Evolutionary conservation across 345 rosid genomes (phyloP).

Genomic region (Xanthoceras sorbifolium): DNA sequence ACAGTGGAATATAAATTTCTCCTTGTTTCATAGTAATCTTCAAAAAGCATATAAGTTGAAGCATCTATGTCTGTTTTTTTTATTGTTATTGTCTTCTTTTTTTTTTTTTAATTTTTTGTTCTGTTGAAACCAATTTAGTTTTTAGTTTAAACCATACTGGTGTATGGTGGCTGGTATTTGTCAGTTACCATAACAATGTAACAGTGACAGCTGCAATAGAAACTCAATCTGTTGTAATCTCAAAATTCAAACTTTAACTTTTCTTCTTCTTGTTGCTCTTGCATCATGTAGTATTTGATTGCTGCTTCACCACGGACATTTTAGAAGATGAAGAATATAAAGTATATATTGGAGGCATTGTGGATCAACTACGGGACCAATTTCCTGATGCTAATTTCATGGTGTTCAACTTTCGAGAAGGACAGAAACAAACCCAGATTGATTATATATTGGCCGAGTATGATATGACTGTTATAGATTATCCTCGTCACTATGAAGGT

Average conservation of each 20-base stretch:
- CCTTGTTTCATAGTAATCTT: no score
- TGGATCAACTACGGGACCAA: constrained; percentile 53
- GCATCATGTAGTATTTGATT: constrained; percentile 53
- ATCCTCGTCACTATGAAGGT: constrained; percentile 76
- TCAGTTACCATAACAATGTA: background rate
- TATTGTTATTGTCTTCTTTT: background rate
- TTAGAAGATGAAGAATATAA: constrained; percentile 54
- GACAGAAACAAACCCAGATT: constrained; percentile 53
- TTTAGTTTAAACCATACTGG: background rate
- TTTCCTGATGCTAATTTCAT: constrained; percentile 66
- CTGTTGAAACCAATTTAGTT: background rate
- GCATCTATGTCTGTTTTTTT: background rate
- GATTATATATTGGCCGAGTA: constrained; percentile 51
- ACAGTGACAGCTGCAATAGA: background rate
- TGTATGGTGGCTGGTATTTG: background rate
- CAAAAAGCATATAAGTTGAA: background rate
- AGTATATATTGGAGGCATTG: constrained; percentile 54
- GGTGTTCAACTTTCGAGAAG: constrained; percentile 78
- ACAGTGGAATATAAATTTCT: no score
- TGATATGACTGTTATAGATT: constrained; percentile 85
- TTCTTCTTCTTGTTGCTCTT: background rate
- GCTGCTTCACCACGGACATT: constrained; percentile 62
- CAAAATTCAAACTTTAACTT: background rate
- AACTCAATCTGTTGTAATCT: background rate
- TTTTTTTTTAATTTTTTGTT: background rate